A percentile compares a stretch with the other conserved stretches of the same genome.
phyloP scores from a whole-genome alignment of 2,329 filamentous ascomycete genomes.

The Drechslerella coelobrocha region DNA sequence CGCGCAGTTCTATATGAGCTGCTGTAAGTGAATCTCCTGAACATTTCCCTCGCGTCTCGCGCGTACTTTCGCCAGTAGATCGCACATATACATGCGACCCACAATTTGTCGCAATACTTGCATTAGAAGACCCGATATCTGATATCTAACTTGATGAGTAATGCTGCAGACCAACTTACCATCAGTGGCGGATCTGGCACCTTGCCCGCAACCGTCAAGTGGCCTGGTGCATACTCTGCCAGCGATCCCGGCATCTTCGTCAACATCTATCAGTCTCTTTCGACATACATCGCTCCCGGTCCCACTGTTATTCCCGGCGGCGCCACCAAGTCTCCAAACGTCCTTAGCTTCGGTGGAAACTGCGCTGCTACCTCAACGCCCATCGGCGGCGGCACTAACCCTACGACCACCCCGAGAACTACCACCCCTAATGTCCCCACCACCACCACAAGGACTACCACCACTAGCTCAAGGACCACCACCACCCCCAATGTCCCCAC shows the following conservation, averaged over 20 bases:
- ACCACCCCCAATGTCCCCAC: not conserved
- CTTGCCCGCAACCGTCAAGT: constrained; percentile 59
- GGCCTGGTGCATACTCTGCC: constrained; percentile 61
- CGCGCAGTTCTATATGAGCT: constrained; percentile 49
- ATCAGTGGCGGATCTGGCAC: constrained; percentile 33
- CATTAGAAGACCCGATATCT: too few species aligned
- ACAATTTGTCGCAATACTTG: too few species aligned
- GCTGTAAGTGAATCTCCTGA: constrained; percentile 31
- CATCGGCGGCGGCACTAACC: constrained; percentile 39
- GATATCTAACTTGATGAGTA: too few species aligned
- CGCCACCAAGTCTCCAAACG: constrained; percentile 60
- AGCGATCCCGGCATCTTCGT: constrained; percentile 61
- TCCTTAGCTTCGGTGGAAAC: constrained; percentile 35
- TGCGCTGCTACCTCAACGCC: constrained; percentile 44
- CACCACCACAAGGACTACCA: not conserved
- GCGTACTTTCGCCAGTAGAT: not conserved
- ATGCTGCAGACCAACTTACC: constrained; percentile 34
- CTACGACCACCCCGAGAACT: constrained; percentile 9
- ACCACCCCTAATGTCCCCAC: constrained; percentile 9
- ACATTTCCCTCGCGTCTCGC: not conserved
- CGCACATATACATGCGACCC: too few species aligned
- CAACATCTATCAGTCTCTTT: constrained; percentile 60
- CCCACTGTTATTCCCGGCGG: constrained; percentile 70
- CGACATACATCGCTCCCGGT: constrained; percentile 60
- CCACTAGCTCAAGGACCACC: not conserved